These are phyloP conservation scores for Claviceps sp. DNA, from an alignment of 2,329 filamentous ascomycete genomes.

Conservation along the genomic window DNA sequence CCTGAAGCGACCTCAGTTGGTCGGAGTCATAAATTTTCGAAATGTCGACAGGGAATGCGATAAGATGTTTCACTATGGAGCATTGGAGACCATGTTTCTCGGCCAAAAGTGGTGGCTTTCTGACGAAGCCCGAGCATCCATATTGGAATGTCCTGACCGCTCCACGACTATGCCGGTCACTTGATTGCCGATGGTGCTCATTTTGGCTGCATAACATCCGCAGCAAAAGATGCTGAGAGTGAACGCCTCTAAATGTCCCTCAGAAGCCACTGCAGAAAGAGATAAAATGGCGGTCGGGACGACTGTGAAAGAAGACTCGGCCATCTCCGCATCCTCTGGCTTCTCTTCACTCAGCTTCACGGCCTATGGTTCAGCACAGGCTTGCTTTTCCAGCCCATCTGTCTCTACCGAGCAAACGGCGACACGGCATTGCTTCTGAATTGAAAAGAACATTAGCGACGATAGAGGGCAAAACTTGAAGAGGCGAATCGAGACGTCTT, in stretches of 20 bases:
- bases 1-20: background rate
- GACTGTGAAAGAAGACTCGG: constrained; percentile 2
- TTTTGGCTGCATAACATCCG: background rate
- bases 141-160: background rate
- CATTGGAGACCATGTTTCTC: background rate
- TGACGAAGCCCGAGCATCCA: background rate
- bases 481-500: background rate
- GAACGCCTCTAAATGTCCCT: background rate
- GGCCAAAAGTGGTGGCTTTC: background rate
- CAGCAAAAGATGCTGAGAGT: background rate
- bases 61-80: background rate
- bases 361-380: constrained; percentile 2
- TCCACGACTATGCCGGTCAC: background rate
- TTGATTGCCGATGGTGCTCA: background rate
- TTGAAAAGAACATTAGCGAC: constrained; percentile 2
- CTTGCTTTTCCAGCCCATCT: constrained; percentile 6
- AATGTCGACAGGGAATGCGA: background rate
- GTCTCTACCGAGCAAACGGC: constrained; percentile 4
- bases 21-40: background rate
- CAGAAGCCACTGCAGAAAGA: constrained; percentile 3
- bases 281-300: constrained; percentile 1
- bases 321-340: background rate
- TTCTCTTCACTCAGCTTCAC: background rate
- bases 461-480: constrained; percentile 1
- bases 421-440: background rate